Evolutionary conservation across 1,284 basidiomycete genomes (phyloP).

Genomic region (Fomitopsis schrenkii): DNA sequence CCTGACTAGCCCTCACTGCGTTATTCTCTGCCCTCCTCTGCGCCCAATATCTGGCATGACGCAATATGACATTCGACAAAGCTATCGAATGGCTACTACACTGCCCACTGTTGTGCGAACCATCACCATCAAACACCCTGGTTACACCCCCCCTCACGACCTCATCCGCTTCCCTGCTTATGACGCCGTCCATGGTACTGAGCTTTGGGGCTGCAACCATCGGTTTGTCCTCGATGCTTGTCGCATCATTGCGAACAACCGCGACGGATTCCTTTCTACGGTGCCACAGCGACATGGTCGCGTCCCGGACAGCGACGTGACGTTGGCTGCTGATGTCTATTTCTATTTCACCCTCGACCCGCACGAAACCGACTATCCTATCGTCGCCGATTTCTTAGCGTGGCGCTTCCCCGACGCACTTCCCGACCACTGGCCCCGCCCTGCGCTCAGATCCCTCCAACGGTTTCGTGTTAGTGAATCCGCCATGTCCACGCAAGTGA

Average conservation of each 20-base stretch:
- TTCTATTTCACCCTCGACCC: background rate
- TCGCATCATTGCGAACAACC: background rate
- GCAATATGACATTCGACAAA: too few species aligned
- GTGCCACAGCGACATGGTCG: background rate
- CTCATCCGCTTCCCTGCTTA: background rate
- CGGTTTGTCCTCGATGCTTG: background rate
- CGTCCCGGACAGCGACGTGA: background rate
- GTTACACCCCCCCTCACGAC: background rate
- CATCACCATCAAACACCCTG: background rate
- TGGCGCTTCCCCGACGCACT: background rate
- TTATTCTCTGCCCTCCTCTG: too few species aligned
- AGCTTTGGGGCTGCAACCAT: background rate
- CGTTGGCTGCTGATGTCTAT: background rate
- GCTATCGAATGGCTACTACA: background rate
- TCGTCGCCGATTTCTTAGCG: background rate
- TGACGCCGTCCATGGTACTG: background rate
- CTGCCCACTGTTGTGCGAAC: background rate
- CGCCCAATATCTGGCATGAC: too few species aligned
- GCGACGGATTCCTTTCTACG: background rate
- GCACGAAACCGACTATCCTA: background rate
- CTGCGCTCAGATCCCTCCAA: background rate
- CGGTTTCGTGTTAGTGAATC: background rate
- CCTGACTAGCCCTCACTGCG: too few species aligned
- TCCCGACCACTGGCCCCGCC: background rate
- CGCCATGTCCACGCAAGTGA: background rate